These are phyloP conservation scores for Leccinum disarticulatum DNA, from an alignment of 768 basidiomycete species.

Conservation along the genomic window DNA sequence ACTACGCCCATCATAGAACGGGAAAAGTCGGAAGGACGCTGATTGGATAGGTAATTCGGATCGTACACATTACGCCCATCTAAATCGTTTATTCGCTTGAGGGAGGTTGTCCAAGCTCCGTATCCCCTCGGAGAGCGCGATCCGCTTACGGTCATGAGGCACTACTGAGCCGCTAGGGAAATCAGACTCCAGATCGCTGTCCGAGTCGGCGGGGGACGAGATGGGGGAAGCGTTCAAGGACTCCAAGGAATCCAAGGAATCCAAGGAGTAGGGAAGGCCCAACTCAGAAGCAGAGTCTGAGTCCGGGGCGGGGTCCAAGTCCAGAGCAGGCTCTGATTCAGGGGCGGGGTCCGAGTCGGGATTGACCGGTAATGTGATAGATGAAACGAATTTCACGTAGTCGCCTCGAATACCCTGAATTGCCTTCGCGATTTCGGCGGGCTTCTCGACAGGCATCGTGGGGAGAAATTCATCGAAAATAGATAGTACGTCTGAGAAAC, in stretches of 20 bases:
- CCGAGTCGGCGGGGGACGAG: no score
- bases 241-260: no score
- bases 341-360: no score
- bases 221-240: no score
- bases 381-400: background rate
- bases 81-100: background rate
- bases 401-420: background rate
- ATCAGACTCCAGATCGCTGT: no score
- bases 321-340: no score
- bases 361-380: background rate
- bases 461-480: background rate
- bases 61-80: background rate
- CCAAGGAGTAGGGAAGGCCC: no score
- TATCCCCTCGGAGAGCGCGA: background rate
- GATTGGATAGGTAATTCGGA: background rate
- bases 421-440: background rate
- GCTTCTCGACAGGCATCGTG: background rate
- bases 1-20: no score
- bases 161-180: no score
- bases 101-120: background rate
- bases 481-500: background rate
- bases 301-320: no score
- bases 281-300: background rate
- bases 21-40: background rate
- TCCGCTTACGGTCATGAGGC: background rate